Conservation (phyloP, 306 rosid genomes). For the Gynostemma pentaphyllum region DNA sequence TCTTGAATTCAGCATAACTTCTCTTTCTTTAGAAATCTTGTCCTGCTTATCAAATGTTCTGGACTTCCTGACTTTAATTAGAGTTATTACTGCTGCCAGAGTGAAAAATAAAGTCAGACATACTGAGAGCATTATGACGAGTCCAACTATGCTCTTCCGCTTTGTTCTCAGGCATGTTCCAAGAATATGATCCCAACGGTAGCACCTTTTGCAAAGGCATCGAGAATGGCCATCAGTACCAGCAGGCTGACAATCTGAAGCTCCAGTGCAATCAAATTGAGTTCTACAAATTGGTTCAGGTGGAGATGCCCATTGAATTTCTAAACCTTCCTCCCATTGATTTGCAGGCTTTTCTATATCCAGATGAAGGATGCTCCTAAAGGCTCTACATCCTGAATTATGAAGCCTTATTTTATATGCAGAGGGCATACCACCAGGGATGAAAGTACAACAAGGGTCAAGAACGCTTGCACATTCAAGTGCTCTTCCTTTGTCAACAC, state of each 20-base stretch:
- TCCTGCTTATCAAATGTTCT: conserved; percentile 21
- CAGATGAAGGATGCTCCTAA: conserved; percentile 72
- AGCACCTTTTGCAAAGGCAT: conserved; percentile 53
- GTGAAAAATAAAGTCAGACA: conserved; percentile 32
- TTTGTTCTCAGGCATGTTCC: conserved; percentile 41
- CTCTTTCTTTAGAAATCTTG: conserved; percentile 49
- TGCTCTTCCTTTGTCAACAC: conserved; percentile 32
- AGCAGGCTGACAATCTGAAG: conserved; percentile 38
- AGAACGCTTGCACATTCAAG: conserved; percentile 43
- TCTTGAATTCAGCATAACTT: conserved; percentile 37
- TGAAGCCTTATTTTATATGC: conserved; percentile 89
- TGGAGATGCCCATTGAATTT: conserved; percentile 81
- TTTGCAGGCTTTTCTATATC: conserved; percentile 36
- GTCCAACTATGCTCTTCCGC: conserved; percentile 25
- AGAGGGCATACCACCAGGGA: conserved; percentile 78
- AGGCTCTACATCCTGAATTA: conserved; percentile 73
- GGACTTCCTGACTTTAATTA: conserved; percentile 27
- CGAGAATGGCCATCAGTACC: conserved; percentile 18
- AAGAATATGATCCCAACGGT: conserved; percentile 52
- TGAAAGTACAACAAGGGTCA: conserved; percentile 79
- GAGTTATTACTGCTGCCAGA: conserved; percentile 27
- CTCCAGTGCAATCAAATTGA: conserved; percentile 49
- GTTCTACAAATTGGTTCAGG: conserved; percentile 56
- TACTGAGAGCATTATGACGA: conserved; percentile 31
- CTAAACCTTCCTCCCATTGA: conserved; percentile 85